phyloP scores from a whole-genome alignment of 176 grass and related monocot species.

The sorghum (Sorghum bicolor) region DNA sequence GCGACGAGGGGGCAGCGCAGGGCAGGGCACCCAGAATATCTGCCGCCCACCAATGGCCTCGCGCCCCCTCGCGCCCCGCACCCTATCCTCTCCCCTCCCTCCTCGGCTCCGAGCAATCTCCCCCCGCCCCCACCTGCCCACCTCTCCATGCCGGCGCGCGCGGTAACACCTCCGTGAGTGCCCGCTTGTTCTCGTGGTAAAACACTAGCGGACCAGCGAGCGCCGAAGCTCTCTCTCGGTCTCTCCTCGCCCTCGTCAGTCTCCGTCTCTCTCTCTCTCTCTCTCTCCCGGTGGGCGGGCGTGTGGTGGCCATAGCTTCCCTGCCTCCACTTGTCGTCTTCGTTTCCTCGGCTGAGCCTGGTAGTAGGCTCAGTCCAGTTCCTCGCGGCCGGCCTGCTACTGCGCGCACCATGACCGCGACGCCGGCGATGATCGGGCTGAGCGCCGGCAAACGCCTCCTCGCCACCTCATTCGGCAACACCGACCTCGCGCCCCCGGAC shows the following conservation, averaged over 20 bases:
- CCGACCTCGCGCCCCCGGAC: slow-evolving; percentile 36
- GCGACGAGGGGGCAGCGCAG: no score
- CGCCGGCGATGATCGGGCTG: slow-evolving; percentile 78
- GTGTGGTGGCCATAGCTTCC: slow-evolving; percentile 25
- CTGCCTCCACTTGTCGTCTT: not conserved
- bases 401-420: slow-evolving; percentile 42
- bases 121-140: not conserved
- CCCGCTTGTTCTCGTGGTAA: not conserved
- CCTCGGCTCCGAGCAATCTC: not conserved
- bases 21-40: slow-evolving; percentile 60
- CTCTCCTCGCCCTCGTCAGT: no score
- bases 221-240: not conserved
- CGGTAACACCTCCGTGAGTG: not conserved
- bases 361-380: not conserved
- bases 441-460: slow-evolving; percentile 85
- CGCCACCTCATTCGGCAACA: slow-evolving; percentile 49
- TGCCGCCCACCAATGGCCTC: slow-evolving; percentile 73
- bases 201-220: slow-evolving; percentile 24
- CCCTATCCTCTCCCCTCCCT: slow-evolving; percentile 46
- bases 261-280: not conserved
- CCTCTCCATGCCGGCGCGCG: not conserved
- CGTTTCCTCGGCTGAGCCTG: not conserved
- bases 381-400: not conserved
- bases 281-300: not conserved
- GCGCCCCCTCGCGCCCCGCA: slow-evolving; percentile 29